These are phyloP conservation scores for Echium plantagineum DNA, from an alignment of 257 asterid genomes.

Conservation along the genomic window DNA sequence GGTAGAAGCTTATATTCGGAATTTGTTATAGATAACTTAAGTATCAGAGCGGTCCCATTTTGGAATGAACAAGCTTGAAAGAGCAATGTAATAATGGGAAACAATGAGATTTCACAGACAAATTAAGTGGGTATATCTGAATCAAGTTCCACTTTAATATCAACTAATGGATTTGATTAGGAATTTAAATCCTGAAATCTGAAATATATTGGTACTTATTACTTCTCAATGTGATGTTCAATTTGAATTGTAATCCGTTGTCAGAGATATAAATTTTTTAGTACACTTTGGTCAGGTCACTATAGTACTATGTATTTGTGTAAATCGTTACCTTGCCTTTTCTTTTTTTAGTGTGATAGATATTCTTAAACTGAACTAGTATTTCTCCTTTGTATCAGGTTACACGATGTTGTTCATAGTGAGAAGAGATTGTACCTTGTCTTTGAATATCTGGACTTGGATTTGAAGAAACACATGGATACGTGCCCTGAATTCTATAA, in stretches of 20 bases:
- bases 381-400: constrained; percentile 31
- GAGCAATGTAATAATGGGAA: neutral
- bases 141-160: too few species aligned
- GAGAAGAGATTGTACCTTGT: constrained; percentile 85
- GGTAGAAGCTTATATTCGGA: neutral
- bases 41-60: neutral
- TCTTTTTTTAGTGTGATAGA: neutral
- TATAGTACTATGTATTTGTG: too few species aligned
- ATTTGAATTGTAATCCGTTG: too few species aligned
- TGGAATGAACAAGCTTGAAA: neutral
- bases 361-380: neutral
- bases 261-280: neutral
- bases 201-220: too few species aligned
- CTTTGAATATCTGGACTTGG: constrained; percentile 93
- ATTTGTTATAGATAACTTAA: neutral
- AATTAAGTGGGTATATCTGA: too few species aligned
- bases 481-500: constrained; percentile 76
- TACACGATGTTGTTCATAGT: constrained; percentile 93
- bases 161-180: neutral
- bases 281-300: neutral
- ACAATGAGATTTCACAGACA: neutral
- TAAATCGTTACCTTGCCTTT: too few species aligned
- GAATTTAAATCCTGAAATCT: neutral
- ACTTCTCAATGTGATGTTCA: neutral
- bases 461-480: constrained; percentile 97